A percentile compares a stretch with the other conserved stretches of the same genome.
These are phyloP conservation scores for Fonsecaea pugnacius DNA, from an alignment of 2,329 filamentous ascomycete species.

Conservation along the genomic window DNA sequence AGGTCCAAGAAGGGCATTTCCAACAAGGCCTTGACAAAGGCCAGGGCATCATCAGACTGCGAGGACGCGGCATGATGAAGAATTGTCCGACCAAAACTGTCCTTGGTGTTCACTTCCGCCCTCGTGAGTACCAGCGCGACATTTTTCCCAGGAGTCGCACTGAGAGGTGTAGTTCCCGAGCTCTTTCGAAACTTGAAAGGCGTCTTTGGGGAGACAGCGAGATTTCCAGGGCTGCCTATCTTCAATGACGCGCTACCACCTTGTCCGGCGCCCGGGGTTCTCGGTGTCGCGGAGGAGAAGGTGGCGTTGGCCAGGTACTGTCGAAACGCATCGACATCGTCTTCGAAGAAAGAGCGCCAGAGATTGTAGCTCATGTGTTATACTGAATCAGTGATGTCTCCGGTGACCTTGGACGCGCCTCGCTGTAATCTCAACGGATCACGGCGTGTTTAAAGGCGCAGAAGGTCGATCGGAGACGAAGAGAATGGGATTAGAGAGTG, in stretches of 20 bases:
- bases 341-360: slow-evolving; percentile 95
- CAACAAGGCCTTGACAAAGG: slow-evolving; percentile 78
- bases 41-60: slow-evolving; percentile 67
- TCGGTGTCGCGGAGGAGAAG: slow-evolving; percentile 46
- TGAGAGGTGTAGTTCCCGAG: slow-evolving; percentile 24
- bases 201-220: slow-evolving; percentile 53
- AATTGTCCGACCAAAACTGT: slow-evolving; percentile 79
- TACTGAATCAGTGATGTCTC: slow-evolving; percentile 40
- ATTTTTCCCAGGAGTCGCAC: slow-evolving; percentile 21
- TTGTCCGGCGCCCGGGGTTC: slow-evolving; percentile 37
- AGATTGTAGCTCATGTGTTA: slow-evolving; percentile 91
- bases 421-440: slow-evolving; percentile 83
- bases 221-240: slow-evolving; percentile 44
- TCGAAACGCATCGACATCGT: slow-evolving; percentile 95
- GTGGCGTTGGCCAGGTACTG: slow-evolving; percentile 77
- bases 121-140: slow-evolving; percentile 51
- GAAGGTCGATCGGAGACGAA: slow-evolving; percentile 26
- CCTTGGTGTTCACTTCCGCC: slow-evolving; percentile 81
- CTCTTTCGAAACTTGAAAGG: slow-evolving; percentile 38
- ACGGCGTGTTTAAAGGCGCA: slow-evolving; percentile 89
- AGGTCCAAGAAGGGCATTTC: slow-evolving; percentile 83
- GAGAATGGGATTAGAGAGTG: slow-evolving; percentile 5
- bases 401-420: slow-evolving; percentile 71
- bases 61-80: slow-evolving; percentile 84
- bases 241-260: slow-evolving; percentile 51